A percentile compares a stretch with the other conserved stretches of the same genome.
Conservation (phyloP, 768 basidiomycete species). For the Suillus cothurnatus region DNA sequence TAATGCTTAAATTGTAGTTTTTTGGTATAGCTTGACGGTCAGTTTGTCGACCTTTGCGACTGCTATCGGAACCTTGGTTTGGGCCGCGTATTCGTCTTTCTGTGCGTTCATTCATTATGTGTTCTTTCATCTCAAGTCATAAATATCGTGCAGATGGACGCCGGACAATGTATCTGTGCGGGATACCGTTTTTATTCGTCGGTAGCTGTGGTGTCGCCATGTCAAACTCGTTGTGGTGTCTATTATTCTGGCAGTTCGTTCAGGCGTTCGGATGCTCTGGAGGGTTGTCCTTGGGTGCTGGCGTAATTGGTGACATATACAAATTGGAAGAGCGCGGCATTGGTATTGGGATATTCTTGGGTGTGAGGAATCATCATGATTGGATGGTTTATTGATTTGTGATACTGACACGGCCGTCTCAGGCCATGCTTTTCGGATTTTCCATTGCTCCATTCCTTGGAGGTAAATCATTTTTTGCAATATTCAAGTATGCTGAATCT, state of each 20-base stretch:
- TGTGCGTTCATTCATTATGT: conserved; percentile 32
- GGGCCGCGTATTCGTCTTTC: conserved; percentile 49
- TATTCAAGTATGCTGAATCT: not conserved
- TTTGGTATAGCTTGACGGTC: conserved; percentile 40
- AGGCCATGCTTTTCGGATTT: conserved; percentile 53
- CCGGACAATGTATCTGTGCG: conserved; percentile 54
- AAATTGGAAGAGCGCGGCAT: conserved; percentile 56
- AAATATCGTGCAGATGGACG: conserved; percentile 53
- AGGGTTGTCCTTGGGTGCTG: conserved; percentile 53
- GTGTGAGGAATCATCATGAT: conserved; percentile 29
- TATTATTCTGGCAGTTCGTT: conserved; percentile 59
- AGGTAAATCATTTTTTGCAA: conserved; percentile 32
- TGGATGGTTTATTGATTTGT: not conserved
- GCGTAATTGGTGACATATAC: conserved; percentile 63
- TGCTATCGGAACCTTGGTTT: conserved; percentile 45
- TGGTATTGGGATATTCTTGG: conserved; percentile 57
- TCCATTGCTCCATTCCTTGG: conserved; percentile 58
- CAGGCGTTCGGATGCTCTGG: conserved; percentile 63
- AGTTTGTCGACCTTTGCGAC: conserved; percentile 48
- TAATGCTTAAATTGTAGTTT: not conserved
- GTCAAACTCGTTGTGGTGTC: conserved; percentile 43
- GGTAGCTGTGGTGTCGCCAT: conserved; percentile 60
- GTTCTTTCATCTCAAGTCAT: not conserved
- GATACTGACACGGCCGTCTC: not conserved
- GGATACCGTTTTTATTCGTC: conserved; percentile 54